phyloP scores from a whole-genome alignment of 2,329 filamentous ascomycete species.

The Hypomyces rosellus region DNA sequence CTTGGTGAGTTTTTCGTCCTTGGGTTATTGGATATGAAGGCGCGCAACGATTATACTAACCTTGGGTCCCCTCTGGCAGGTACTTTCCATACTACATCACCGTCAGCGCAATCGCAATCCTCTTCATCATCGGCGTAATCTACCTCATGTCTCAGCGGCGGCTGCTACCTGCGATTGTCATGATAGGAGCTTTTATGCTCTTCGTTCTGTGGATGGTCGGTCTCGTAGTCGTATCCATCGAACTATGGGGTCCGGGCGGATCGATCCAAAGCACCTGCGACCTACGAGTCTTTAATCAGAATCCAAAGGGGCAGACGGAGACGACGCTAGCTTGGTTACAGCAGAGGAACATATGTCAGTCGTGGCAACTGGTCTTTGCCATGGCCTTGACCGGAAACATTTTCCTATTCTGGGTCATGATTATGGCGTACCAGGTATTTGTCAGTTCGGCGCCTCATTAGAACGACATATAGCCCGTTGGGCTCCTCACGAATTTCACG shows the following conservation, averaged over 20 bases:
- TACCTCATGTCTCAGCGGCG: constrained; percentile 56
- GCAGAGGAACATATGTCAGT: constrained; percentile 58
- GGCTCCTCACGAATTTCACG: background rate
- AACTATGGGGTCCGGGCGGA: constrained; percentile 56
- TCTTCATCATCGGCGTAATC: constrained; percentile 61
- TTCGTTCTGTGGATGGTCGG: constrained; percentile 64
- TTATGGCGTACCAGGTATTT: constrained; percentile 62
- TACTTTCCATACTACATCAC: constrained; percentile 63
- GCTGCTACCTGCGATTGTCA: constrained; percentile 54
- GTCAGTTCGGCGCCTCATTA: constrained; percentile 28
- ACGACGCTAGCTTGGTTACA: constrained; percentile 58
- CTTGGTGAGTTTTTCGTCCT: constrained; percentile 44
- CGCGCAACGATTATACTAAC: background rate
- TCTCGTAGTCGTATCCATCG: constrained; percentile 53
- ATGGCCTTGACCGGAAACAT: constrained; percentile 54
- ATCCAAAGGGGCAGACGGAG: constrained; percentile 44
- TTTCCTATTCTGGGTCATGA: constrained; percentile 62
- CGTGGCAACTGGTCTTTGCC: constrained; percentile 59
- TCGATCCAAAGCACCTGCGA: constrained; percentile 56
- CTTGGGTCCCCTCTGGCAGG: constrained; percentile 32
- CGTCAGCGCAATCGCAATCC: constrained; percentile 50
- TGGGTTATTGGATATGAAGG: background rate
- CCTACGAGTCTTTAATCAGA: constrained; percentile 47
- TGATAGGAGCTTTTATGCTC: constrained; percentile 58
- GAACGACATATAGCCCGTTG: background rate